A percentile compares a stretch with the other conserved stretches of the same genome.
phyloP scores from a whole-genome alignment of 1,139 yeast species.

The Scheffersomyces lignicola region DNA sequence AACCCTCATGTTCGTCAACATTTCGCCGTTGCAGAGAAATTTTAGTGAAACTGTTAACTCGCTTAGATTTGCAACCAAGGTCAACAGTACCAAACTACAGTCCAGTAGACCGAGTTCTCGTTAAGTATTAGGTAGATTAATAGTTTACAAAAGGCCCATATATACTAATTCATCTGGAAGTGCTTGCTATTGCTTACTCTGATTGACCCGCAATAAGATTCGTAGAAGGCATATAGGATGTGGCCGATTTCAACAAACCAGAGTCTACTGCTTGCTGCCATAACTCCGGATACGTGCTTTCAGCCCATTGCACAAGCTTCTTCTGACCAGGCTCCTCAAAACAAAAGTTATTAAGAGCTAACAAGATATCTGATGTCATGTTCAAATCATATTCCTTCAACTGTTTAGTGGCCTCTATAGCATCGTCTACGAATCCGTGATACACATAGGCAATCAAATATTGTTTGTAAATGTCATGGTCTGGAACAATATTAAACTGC shows the following conservation, averaged over 20 bases:
- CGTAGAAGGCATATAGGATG: slow-evolving; percentile 32
- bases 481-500: slow-evolving; percentile 53
- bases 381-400: slow-evolving; percentile 55
- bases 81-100: slow-evolving; percentile 52
- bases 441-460: slow-evolving; percentile 74
- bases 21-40: slow-evolving; percentile 67
- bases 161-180: background rate
- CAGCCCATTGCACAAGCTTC: slow-evolving; percentile 56
- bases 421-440: slow-evolving; percentile 61
- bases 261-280: slow-evolving; percentile 49
- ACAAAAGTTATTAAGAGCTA: slow-evolving; percentile 63
- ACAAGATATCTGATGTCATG: slow-evolving; percentile 51
- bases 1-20: slow-evolving; percentile 90
- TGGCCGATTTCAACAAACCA: slow-evolving; percentile 40
- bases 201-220: slow-evolving; percentile 16
- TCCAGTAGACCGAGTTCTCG: slow-evolving; percentile 7
- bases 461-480: slow-evolving; percentile 57
- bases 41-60: slow-evolving; percentile 81
- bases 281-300: slow-evolving; percentile 32
- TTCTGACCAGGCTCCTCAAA: slow-evolving; percentile 48
- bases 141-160: background rate
- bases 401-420: slow-evolving; percentile 51
- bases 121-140: background rate
- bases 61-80: slow-evolving; percentile 85
- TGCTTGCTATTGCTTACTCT: background rate